Percentiles rank a stretch among this genome's conserved stretches.
Evolutionary conservation across 1,284 basidiomycete species (phyloP).

Genomic region (Psilocybe mexicana): DNA sequence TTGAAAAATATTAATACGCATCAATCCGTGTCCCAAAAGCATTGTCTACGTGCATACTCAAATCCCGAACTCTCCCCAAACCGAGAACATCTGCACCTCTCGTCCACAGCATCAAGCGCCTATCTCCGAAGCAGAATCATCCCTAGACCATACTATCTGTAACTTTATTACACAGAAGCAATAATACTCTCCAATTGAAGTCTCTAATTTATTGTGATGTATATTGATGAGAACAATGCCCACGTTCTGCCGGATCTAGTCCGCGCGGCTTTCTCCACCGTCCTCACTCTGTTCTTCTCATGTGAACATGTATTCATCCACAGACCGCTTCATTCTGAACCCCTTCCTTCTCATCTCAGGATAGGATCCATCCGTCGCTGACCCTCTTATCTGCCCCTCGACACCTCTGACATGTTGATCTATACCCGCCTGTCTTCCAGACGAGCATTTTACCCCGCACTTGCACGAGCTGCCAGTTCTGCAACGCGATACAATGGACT

Average conservation of each 20-base stretch:
- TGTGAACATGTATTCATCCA: conserved; percentile 18
- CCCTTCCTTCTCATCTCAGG: conserved; percentile 5
- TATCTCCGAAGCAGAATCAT: background rate
- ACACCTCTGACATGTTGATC: conserved; percentile 18
- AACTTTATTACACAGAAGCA: conserved; percentile 3
- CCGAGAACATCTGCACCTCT: too few species aligned
- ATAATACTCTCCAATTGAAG: background rate
- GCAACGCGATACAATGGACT: conserved; percentile 42
- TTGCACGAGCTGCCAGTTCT: conserved; percentile 48
- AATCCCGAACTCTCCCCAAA: too few species aligned
- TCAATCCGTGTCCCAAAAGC: too few species aligned
- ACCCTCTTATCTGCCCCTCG: background rate
- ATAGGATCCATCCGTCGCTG: background rate
- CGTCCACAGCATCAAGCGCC: too few species aligned
- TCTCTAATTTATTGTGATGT: background rate
- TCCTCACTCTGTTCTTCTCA: background rate
- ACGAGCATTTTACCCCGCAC: conserved; percentile 19
- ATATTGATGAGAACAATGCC: background rate
- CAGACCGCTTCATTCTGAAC: conserved; percentile 3
- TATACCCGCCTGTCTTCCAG: conserved; percentile 9
- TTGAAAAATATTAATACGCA: too few species aligned
- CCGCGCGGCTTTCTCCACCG: conserved; percentile 18
- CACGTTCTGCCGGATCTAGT: conserved; percentile 8
- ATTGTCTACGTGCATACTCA: too few species aligned
- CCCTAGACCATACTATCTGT: conserved; percentile 1